Conservation (phyloP, 192 early-diverging fungal genomes). For the Podila epicladia region DNA sequence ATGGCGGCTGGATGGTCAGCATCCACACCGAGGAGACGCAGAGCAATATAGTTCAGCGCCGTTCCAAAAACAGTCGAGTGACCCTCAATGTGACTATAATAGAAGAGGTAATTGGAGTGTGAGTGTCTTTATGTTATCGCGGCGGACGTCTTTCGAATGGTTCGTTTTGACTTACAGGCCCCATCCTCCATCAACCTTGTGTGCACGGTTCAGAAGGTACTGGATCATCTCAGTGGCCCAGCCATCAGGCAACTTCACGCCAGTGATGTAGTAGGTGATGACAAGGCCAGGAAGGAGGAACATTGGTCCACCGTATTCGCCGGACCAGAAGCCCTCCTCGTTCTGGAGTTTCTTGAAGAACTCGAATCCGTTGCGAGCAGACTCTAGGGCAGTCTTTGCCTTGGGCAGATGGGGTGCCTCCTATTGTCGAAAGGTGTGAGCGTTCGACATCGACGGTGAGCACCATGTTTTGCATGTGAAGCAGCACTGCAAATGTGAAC, state of each 20-base stretch:
- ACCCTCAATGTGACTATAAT: conserved; percentile 85
- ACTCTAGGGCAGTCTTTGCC: conserved; percentile 76
- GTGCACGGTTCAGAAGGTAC: conserved; percentile 86
- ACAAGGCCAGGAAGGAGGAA: conserved; percentile 94
- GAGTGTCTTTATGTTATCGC: not conserved
- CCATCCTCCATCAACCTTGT: conserved; percentile 94
- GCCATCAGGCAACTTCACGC: conserved; percentile 68
- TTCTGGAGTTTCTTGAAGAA: conserved; percentile 92
- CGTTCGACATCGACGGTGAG: too few relatives aligned
- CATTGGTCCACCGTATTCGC: conserved; percentile 97
- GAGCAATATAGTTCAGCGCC: conserved; percentile 90
- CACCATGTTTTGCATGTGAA: not conserved
- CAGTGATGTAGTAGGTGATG: conserved; percentile 90
- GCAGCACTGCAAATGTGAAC: not conserved
- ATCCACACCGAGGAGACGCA: conserved; percentile 87
- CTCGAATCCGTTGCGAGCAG: conserved; percentile 91
- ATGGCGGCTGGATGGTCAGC: conserved; percentile 89
- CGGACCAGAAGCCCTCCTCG: conserved; percentile 94
- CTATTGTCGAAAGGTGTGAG: conserved; percentile 20
- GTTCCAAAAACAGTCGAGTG: conserved; percentile 96
- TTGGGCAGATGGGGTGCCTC: conserved; percentile 62
- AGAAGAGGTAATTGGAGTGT: not conserved
- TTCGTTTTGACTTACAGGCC: conserved; percentile 74
- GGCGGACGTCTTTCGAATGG: not conserved
- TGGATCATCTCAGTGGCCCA: conserved; percentile 83